Conservation (phyloP, 805 yeast genomes). For the Candida mattraensis region DNA sequence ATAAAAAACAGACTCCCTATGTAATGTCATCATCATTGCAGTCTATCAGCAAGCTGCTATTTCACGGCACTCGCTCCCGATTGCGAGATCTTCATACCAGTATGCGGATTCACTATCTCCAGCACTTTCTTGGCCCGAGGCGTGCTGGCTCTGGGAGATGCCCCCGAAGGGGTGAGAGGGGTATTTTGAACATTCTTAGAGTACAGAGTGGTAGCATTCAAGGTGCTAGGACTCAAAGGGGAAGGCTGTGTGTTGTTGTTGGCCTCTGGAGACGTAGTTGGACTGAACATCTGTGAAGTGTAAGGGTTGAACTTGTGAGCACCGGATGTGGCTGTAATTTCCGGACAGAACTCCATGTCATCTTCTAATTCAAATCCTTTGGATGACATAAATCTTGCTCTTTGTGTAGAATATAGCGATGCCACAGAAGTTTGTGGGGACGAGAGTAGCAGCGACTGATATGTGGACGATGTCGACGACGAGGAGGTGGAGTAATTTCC, state of each 20-base stretch:
- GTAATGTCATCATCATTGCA: too few relatives aligned
- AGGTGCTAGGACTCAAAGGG: slow-evolving; percentile 14
- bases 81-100: slow-evolving; percentile 48
- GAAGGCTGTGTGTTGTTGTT: slow-evolving; percentile 23
- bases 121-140: slow-evolving; percentile 60
- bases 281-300: slow-evolving; percentile 62
- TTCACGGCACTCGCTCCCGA: slow-evolving; percentile 12
- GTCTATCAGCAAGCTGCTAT: too few relatives aligned
- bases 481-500: slow-evolving; percentile 11
- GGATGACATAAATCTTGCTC: slow-evolving; percentile 56
- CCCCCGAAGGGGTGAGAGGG: slow-evolving; percentile 11
- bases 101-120: slow-evolving; percentile 63
- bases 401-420: slow-evolving; percentile 27
- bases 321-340: slow-evolving; percentile 31
- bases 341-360: slow-evolving; percentile 66
- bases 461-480: slow-evolving; percentile 21
- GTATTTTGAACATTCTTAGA: slow-evolving; percentile 11
- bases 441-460: slow-evolving; percentile 26
- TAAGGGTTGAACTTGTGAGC: slow-evolving; percentile 61
- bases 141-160: slow-evolving; percentile 49
- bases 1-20: not conserved
- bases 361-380: slow-evolving; percentile 64
- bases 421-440: slow-evolving; percentile 29
- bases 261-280: slow-evolving; percentile 40
- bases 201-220: slow-evolving; percentile 16